Base-by-base conservation (phyloP, 2,329 filamentous ascomycete genomes). In the Plectosphaerella cucumerina region DNA sequence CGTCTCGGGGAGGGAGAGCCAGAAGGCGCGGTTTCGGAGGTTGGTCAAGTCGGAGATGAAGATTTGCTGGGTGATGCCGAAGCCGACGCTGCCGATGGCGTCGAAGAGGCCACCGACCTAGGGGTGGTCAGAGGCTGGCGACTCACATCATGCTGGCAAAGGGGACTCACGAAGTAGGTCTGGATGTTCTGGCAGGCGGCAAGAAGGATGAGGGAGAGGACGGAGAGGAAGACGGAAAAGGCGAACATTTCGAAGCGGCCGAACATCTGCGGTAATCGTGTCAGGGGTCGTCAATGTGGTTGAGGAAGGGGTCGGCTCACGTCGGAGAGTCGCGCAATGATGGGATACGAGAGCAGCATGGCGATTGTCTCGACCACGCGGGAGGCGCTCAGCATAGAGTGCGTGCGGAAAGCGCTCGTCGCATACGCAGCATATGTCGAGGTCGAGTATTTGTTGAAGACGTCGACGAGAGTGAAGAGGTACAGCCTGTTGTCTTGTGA, bases 121-220 rank as follows among this genome's bases (percentile, higher is more conserved):
- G 74, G 63, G 12, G 35, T 9, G 9, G 35, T 39, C 35, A 39
- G 17, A 6, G 17, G 5, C 10, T 39, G 35, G 35, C 44, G 72
- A 5, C 43, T 31, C 4, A 8, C 2, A 11, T 31, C 6, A 8
- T 4, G 35, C 17, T 15, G 31, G 31, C 31, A 34, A 34, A 17
- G 35, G 88, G 80, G 10, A 85, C 76, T 82, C 5, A 80, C 81
- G 44, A 78, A 76, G 61, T 82, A 86, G 2, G 77, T 79, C 53
- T 77, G 70, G 42, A 85, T 72, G 53, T 77, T 77, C 34, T 76
- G 69, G 61, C 75, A 85, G 1, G 73, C 70, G 11, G 85, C 85
- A 70, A 85, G 86, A 65, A 88, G 76, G 56, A 85, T 75, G 60
- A 85, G 78, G 9, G 77, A 73, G 49, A 82, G 63, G 52, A 78